These are phyloP conservation scores for Curvularia eragrostidis DNA, from an alignment of 2,329 filamentous ascomycete species.

Conservation along the genomic window DNA sequence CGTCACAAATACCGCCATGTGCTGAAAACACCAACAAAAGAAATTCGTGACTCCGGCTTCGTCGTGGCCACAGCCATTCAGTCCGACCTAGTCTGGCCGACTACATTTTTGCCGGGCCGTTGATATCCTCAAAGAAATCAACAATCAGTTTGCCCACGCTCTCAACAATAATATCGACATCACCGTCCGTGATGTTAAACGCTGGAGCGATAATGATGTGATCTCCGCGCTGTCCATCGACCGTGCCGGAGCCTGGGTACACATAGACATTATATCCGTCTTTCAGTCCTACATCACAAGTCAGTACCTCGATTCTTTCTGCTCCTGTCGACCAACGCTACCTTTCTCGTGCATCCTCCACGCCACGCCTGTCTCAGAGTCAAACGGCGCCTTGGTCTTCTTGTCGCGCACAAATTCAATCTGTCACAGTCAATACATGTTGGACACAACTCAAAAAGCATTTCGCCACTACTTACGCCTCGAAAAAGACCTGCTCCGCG, in stretches of 20 bases:
- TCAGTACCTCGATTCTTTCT: conserved; percentile 7
- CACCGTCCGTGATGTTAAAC: conserved; percentile 66
- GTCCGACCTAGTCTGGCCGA: neutral
- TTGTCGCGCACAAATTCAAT: conserved; percentile 67
- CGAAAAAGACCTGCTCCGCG: conserved; percentile 66
- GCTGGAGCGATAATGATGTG: conserved; percentile 74
- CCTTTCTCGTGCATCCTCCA: conserved; percentile 61
- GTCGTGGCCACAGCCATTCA: neutral
- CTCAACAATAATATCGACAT: conserved; percentile 64
- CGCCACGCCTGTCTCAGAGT: conserved; percentile 54
- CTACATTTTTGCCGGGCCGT: conserved; percentile 6
- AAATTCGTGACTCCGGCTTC: conserved; percentile 2
- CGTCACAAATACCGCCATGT: conserved; percentile 1
- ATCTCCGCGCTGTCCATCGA: conserved; percentile 67
- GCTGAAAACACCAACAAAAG: neutral
- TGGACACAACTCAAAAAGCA: neutral
- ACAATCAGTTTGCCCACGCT: conserved; percentile 60
- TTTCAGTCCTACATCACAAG: conserved; percentile 46
- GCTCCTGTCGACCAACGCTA: conserved; percentile 18
- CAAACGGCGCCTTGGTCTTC: conserved; percentile 61
- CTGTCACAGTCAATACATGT: conserved; percentile 38
- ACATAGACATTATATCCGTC: conserved; percentile 61
- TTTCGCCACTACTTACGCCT: conserved; percentile 54
- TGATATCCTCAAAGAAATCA: conserved; percentile 51
- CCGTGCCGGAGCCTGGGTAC: conserved; percentile 69